A percentile compares a stretch with the other conserved stretches of the same genome.
Evolutionary conservation across 352 stramenopile genomes (phyloP).

Genomic region (Globisporangium heterothallicum): DNA sequence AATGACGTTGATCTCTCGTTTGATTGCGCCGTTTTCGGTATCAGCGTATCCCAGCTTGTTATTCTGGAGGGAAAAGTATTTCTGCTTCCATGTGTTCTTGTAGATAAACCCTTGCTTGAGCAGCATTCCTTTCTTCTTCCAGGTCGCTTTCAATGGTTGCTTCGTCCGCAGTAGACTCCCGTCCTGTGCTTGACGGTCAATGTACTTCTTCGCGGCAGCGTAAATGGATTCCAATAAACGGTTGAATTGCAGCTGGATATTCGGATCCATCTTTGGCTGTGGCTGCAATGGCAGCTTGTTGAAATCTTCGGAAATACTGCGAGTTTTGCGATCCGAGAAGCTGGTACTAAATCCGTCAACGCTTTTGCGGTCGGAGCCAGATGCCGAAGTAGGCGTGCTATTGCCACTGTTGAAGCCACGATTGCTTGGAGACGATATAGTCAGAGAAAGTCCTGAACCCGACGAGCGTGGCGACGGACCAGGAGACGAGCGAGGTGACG

Average conservation of each 20-base stretch:
- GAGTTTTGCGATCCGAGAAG: constrained; percentile 48
- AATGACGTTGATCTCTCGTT: constrained; percentile 86
- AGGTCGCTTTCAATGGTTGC: constrained; percentile 68
- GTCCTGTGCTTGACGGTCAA: constrained; percentile 61
- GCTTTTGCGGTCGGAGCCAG: constrained; percentile 39
- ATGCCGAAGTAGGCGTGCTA: constrained; percentile 53
- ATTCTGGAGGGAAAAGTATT: constrained; percentile 84
- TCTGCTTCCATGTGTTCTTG: constrained; percentile 88
- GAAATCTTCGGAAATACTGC: constrained; percentile 80
- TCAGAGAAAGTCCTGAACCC: constrained; percentile 46
- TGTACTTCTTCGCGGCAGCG: constrained; percentile 80
- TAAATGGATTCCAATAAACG: constrained; percentile 82
- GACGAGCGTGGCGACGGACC: constrained; percentile 45
- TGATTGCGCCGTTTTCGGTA: constrained; percentile 74
- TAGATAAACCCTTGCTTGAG: constrained; percentile 88
- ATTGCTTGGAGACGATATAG: constrained; percentile 72
- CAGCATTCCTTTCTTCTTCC: constrained; percentile 87
- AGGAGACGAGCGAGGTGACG: constrained; percentile 61
- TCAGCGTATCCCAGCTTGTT: constrained; percentile 84
- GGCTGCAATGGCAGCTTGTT: constrained; percentile 41
- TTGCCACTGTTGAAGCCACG: constrained; percentile 52
- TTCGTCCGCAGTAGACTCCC: constrained; percentile 56
- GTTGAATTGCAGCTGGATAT: constrained; percentile 82
- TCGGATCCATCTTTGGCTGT: constrained; percentile 81
- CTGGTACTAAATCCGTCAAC: constrained; percentile 37